phyloP scores from a whole-genome alignment of 129 eudicot genomes.

The Lactuca saligna region DNA sequence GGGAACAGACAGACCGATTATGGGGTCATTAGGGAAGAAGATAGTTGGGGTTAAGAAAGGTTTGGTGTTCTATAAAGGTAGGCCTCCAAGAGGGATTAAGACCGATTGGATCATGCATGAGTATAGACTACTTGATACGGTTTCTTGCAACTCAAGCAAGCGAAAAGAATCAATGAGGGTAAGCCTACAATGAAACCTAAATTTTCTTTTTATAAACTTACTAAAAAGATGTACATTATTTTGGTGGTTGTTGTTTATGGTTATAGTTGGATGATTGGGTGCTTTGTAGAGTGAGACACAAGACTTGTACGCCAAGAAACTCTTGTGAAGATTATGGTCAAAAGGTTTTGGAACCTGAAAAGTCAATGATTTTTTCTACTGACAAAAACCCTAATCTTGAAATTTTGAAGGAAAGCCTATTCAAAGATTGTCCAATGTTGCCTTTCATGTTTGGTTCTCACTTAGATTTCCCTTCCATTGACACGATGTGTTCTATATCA shows the following conservation, averaged over 20 bases:
- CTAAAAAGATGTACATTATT: constrained; percentile 8
- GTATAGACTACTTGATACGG: constrained; percentile 37
- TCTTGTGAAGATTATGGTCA: constrained; percentile 29
- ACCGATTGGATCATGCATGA: constrained; percentile 64
- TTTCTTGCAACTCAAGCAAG: constrained; percentile 22
- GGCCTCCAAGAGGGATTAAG: constrained; percentile 48
- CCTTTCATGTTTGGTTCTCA: constrained; percentile 47
- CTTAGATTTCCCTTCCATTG: constrained; percentile 26
- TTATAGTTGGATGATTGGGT: constrained; percentile 57
- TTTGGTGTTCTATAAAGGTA: constrained; percentile 44
- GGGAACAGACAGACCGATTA: constrained; percentile 49
- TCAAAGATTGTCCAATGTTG: constrained; percentile 45
- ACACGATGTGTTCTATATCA: constrained; percentile 30
- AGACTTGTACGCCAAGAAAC: constrained; percentile 37
- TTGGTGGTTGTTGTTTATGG: constrained; percentile 9
- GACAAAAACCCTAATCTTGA: constrained; percentile 25
- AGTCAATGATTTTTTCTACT: constrained; percentile 11
- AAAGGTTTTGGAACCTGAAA: constrained; percentile 16
- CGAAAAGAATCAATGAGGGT: constrained; percentile 46
- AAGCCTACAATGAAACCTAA: constrained; percentile 14
- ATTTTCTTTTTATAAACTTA: neutral
- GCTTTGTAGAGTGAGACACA: constrained; percentile 48
- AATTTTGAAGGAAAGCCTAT: constrained; percentile 23
- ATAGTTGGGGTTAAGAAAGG: constrained; percentile 48
- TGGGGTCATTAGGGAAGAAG: constrained; percentile 25